Evolutionary conservation across 306 rosid genomes (phyloP), one percentile per base, ranked within the genome.

Genomic region (Dryas drummondii): DNA sequence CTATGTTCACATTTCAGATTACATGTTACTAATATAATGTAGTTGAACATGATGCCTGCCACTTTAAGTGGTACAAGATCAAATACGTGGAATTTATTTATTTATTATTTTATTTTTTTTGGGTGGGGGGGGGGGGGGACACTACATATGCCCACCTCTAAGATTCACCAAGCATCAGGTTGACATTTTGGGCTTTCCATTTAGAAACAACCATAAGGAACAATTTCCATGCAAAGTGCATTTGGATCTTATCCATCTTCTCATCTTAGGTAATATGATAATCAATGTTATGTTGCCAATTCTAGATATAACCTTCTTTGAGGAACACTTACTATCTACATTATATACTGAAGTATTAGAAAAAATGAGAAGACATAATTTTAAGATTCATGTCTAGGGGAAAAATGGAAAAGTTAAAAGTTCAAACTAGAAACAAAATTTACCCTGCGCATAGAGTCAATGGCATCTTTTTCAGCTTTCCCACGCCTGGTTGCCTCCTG

Each of bases 401-500:
- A 49, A n/a, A 49, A 2, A 32, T 9, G 49, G 49, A 57, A 16
- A 61, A 8, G 49, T 68, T 69, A 50, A 42, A 61, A 63, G 1
- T 70, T 26, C 75, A 7, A 57, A 53, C 60, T 57, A 59, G 74
- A 42, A 48, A 71, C 0, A 65, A 17, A 44, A 9, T 47, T 76
- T 89, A 94, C 99, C 93, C 74, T 86, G 68, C 84, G 79, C 53
- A 87, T 82, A 67, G 91, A 85, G 47, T 86, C 84, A 71, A 90
- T 60, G 72, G 90, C 87, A 58, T 88, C 88, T 70, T 84, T 92
- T 87, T 94, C 93, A 57, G 92, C 91, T 81, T 83, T 90, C n/a
- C 83, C 84, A 49, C 93, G 88, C 58, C 82, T 81, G 69, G 82
- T 5, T 70, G 84, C 75, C 85, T 88, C 96, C 51, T 84, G 75